phyloP scores from a whole-genome alignment of 306 rosid genomes.

The Rosa persica region DNA sequence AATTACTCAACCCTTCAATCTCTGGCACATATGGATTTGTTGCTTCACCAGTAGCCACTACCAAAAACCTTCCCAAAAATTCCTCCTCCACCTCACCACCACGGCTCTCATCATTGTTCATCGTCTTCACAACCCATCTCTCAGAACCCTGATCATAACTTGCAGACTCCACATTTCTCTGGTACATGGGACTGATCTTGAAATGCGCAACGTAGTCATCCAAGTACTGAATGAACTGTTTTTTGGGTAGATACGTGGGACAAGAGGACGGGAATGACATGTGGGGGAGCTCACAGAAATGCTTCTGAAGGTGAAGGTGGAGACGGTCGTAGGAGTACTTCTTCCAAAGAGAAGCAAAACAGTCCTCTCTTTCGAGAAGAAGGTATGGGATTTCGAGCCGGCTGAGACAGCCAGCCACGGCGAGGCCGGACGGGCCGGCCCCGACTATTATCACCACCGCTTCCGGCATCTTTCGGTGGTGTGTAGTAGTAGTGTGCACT shows the following conservation, averaged over 20 bases:
- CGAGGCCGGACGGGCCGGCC: constrained; percentile 64
- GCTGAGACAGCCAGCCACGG: constrained; percentile 44
- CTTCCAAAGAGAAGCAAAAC: constrained; percentile 60
- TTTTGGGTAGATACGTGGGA: constrained; percentile 50
- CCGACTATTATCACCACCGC: constrained; percentile 48
- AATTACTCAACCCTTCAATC: constrained; percentile 44
- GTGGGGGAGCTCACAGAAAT: constrained; percentile 46
- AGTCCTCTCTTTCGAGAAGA: constrained; percentile 59
- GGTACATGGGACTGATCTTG: constrained; percentile 44
- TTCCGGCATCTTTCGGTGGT: constrained; percentile 15
- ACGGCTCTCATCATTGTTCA: not conserved
- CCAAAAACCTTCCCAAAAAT: constrained; percentile 37
- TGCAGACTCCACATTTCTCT: constrained; percentile 43
- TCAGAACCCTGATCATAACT: constrained; percentile 15
- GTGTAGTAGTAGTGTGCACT: not conserved
- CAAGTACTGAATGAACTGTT: constrained; percentile 45
- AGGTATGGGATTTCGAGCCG: constrained; percentile 41
- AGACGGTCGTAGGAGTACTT: constrained; percentile 65
- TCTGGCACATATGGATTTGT: constrained; percentile 47
- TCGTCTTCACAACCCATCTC: constrained; percentile 53
- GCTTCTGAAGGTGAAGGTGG: constrained; percentile 53
- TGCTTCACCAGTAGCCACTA: constrained; percentile 70
- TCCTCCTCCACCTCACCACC: constrained; percentile 46
- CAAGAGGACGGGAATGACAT: constrained; percentile 43
- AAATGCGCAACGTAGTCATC: constrained; percentile 45